Base-by-base conservation (phyloP, 495 filamentous ascomycete genomes). In the Talaromyces adpressus region DNA sequence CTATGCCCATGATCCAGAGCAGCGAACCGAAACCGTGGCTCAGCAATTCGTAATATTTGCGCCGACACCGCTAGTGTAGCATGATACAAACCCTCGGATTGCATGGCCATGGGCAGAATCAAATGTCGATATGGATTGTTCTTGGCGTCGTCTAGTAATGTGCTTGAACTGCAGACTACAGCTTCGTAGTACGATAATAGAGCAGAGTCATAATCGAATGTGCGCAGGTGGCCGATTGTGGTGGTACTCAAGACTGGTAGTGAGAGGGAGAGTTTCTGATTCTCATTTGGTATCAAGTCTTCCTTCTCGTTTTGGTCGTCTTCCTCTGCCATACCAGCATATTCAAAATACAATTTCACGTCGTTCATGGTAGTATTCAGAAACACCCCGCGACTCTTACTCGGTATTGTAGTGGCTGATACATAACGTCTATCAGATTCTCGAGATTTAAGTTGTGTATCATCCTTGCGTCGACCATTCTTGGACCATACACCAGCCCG, bases 91-190 rank as follows among this genome's bases (percentile, higher is more conserved):
- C 68, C 66, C 58, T 72, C 57, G 2, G 66, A 70, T 32, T 67
- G 47, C 45, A 72, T 57, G 4, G 70, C 65, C 68, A 72, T 72
- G 11, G 68, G 70, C 4, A 72, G 61, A 57, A 72, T 70, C 1
- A 70, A 59, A 57, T 72, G 68, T 57, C 67, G 68, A 63, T 72
- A 70, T 9, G 70, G 68, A 27, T 70, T 72, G 29, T 67, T 66
- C 41, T 65, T 58, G 2, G 65, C 67, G 45, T 70, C 68, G 41
- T 70, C 68, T 45, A 70, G 60, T 23, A 72, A 58, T 0, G 70
- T 72, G 6, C 63, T 65, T 18, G 68, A 70, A 49, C 70, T 70
- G 67, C 68, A 70, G 12, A 72, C 67, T 1, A 66, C 62, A 6
- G 66, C 58, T 32, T 70, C 67, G 22, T 69, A 70, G 27, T 69